These are phyloP conservation scores for Yamadazyma nakazawae DNA, from an alignment of 805 yeast genomes.

Conservation along the genomic window DNA sequence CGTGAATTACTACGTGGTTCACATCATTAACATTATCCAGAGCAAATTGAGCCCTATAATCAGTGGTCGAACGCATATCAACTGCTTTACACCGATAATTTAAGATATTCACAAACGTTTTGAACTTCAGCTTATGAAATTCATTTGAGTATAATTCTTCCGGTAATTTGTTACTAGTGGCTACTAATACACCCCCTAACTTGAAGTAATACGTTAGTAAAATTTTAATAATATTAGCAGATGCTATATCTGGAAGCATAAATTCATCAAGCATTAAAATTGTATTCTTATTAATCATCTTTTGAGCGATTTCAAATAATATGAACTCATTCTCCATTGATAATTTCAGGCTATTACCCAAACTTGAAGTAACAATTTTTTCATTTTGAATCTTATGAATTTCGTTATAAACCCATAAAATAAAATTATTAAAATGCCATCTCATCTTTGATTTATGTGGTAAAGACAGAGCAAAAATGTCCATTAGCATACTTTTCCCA, in stretches of 20 bases:
- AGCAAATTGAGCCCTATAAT: constrained; percentile 46
- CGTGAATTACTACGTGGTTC: constrained; percentile 30
- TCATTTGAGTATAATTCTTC: constrained; percentile 68
- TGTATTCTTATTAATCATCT: constrained; percentile 55
- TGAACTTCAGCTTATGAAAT: constrained; percentile 57
- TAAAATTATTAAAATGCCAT: constrained; percentile 70
- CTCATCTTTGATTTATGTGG: constrained; percentile 63
- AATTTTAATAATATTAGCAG: constrained; percentile 65
- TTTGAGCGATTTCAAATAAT: constrained; percentile 63
- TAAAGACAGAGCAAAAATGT: constrained; percentile 61
- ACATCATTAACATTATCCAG: constrained; percentile 17
- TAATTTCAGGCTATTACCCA: constrained; percentile 20
- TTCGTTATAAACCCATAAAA: constrained; percentile 62
- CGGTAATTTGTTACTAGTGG: constrained; percentile 70
- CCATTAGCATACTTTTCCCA: constrained; percentile 73
- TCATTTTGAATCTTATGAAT: constrained; percentile 54
- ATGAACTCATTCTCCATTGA: constrained; percentile 60
- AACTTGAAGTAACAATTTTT: constrained; percentile 31
- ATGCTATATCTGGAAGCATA: constrained; percentile 73
- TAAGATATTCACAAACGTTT: constrained; percentile 53
- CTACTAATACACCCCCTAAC: constrained; percentile 71
- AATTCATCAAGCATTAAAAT: constrained; percentile 68
- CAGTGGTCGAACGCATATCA: constrained; percentile 58
- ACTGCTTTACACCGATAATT: constrained; percentile 56
- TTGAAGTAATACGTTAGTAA: constrained; percentile 67